Evolutionary conservation across 495 filamentous ascomycete genomes (phyloP), one percentile per base, ranked within the genome.

Genomic region (Penicillium bialowiezense): DNA sequence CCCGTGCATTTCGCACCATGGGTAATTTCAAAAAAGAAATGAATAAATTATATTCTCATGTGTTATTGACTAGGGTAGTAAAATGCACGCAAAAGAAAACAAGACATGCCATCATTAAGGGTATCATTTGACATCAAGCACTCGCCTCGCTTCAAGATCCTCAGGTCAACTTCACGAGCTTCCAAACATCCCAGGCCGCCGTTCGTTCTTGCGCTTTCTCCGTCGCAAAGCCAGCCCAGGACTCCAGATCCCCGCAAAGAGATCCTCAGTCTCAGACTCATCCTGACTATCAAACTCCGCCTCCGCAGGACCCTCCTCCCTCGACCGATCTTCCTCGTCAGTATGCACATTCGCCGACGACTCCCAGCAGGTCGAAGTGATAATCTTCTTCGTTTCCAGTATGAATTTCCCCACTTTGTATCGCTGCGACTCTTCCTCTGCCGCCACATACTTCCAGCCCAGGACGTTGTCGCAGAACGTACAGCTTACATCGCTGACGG

Each of bases 391-490:
- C 26, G 86, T 90, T 72, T 97, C 92, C 29, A 97, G 65, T n/a
- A 97, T 96, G 58, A 91, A 96, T 65, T 95, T 96, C 23, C 92
- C 92, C 23, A 97, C 84, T 65, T 97, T 97, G 70, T 97, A 97
- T 44, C 79, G 77, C 65, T 97, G 92, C 32, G 74, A 75, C 52
- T 84, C 75, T 58, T 96, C 88, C 44, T 86, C 84, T 0, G 92
- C 92, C 35, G 82, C 82, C 43, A 96, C 78, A 63, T 97, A 97
- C 67, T 96, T 96, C 92, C 92, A 97, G 8, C 92, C 92, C 14
- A 97, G 63, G 34, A 87, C 80, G 35, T 66, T 80, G 4, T 76
- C 77, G 62, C 92, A 87, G 44, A 85, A 68, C 24, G 77, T 60
- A 60, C 84, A 86, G 33, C 68, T 70, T 8, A 81, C 60, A 52